Conservation (phyloP, 805 yeast genomes). For the Candida chilensis region DNA sequence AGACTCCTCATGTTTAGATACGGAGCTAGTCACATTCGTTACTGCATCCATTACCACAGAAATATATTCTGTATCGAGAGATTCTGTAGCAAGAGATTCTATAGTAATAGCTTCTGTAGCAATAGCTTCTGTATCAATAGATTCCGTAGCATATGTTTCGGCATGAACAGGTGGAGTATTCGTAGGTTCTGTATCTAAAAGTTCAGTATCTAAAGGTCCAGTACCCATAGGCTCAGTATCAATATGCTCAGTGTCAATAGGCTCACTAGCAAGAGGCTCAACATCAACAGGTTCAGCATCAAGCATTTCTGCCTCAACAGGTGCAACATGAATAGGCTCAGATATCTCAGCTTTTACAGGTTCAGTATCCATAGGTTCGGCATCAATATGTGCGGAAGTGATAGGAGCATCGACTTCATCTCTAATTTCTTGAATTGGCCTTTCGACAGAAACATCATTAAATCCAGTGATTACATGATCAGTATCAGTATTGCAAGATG, state of each 20-base stretch:
- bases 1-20: conserved; percentile 12
- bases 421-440: too few species aligned
- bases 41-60: background rate
- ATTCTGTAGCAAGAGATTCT: conserved; percentile 3
- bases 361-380: background rate
- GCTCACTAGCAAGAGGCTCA: conserved; percentile 3
- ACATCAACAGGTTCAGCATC: conserved; percentile 4
- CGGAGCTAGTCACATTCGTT: background rate
- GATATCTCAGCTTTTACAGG: background rate
- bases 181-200: too few species aligned
- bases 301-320: conserved; percentile 15
- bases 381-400: too few species aligned
- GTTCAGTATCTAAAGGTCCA: too few species aligned
- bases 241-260: too few species aligned
- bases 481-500: too few species aligned
- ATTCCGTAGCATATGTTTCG: too few species aligned
- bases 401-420: too few species aligned
- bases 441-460: too few species aligned
- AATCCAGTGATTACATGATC: too few species aligned
- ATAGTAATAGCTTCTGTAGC: conserved; percentile 14
- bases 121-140: conserved; percentile 11
- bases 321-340: conserved; percentile 4
- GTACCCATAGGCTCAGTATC: too few species aligned
- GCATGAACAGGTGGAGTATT: too few species aligned
- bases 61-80: background rate